Conservation (phyloP, 2,329 filamentous ascomycete species). For the Fusarium beomiforme region DNA sequence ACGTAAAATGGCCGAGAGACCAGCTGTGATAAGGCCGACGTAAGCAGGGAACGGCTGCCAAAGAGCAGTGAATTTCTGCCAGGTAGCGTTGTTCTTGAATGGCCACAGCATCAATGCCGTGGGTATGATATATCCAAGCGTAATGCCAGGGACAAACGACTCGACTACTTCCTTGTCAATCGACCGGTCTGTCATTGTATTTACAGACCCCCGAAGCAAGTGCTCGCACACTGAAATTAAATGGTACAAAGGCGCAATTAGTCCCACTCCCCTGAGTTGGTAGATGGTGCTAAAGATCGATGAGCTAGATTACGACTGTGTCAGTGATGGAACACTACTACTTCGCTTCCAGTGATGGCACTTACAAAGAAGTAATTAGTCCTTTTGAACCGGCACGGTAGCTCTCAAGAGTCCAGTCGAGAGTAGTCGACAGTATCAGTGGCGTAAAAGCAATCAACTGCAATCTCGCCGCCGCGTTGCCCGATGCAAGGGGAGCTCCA, state of each 20-base stretch:
- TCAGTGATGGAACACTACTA: rapidly evolving
- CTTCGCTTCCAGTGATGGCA: rapidly evolving
- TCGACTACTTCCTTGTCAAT: not conserved
- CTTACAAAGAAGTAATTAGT: not conserved
- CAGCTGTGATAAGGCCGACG: not conserved
- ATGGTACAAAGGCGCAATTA: not conserved
- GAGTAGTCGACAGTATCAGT: not conserved
- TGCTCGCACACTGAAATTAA: not conserved
- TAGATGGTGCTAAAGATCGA: not conserved
- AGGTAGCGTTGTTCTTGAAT: not conserved
- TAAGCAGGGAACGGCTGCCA: constrained; percentile 8
- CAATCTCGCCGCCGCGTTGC: rapidly evolving
- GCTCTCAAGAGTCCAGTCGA: constrained; percentile 16
- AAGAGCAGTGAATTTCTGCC: not conserved
- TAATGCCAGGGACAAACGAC: rapidly evolving
- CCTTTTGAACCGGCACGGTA: not conserved
- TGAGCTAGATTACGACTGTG: not conserved
- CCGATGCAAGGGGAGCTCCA: not conserved
- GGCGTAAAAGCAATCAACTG: not conserved
- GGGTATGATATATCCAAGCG: not conserved
- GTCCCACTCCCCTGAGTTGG: not conserved
- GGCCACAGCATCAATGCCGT: not conserved
- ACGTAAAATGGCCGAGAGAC: rapidly evolving
- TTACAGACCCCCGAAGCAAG: rapidly evolving
- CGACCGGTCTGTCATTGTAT: rapidly evolving